phyloP scores from a whole-genome alignment of 345 rosid species.

The Hypericum androsaemum region DNA sequence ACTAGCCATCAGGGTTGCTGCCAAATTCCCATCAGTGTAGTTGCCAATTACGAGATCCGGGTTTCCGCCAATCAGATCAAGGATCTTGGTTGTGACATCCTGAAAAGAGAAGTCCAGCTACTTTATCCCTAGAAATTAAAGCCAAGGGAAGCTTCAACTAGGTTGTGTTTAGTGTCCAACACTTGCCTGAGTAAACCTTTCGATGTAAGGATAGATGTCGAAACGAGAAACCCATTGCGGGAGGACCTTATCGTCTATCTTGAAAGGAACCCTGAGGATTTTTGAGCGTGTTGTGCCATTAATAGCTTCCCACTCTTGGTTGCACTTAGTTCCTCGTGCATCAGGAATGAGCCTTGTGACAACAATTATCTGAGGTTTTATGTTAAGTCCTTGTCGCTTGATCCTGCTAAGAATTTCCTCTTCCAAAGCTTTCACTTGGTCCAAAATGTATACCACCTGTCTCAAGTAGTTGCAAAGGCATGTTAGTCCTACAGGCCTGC shows the following conservation, averaged over 20 bases:
- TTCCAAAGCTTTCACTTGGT: slow-evolving; percentile 87
- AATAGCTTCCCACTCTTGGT: slow-evolving; percentile 63
- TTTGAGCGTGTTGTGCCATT: slow-evolving; percentile 47
- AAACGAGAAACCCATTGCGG: slow-evolving; percentile 80
- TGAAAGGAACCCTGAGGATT: slow-evolving; percentile 74
- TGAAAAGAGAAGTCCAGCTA: slow-evolving; percentile 6
- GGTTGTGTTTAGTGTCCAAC: not conserved
- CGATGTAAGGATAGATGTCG: slow-evolving; percentile 82
- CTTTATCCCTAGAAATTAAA: not conserved
- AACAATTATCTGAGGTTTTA: slow-evolving; percentile 76
- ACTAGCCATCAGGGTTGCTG: slow-evolving; percentile 70
- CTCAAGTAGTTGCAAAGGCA: not conserved
- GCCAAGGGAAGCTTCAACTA: not conserved
- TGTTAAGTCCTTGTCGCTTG: slow-evolving; percentile 58
- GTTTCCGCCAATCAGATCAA: slow-evolving; percentile 50
- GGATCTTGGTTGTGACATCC: slow-evolving; percentile 61
- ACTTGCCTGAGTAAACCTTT: slow-evolving; percentile 58
- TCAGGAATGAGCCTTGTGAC: slow-evolving; percentile 80
- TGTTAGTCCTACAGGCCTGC: not conserved
- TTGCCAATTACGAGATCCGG: slow-evolving; percentile 93
- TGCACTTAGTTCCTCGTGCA: slow-evolving; percentile 64
- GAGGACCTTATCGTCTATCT: slow-evolving; percentile 42
- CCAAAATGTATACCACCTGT: slow-evolving; percentile 81
- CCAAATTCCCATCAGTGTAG: slow-evolving; percentile 88
- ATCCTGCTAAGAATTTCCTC: slow-evolving; percentile 64